These are phyloP conservation scores for Trichoderma sp. DNA, from an alignment of 2,329 filamentous ascomycete genomes.

Conservation along the genomic window DNA sequence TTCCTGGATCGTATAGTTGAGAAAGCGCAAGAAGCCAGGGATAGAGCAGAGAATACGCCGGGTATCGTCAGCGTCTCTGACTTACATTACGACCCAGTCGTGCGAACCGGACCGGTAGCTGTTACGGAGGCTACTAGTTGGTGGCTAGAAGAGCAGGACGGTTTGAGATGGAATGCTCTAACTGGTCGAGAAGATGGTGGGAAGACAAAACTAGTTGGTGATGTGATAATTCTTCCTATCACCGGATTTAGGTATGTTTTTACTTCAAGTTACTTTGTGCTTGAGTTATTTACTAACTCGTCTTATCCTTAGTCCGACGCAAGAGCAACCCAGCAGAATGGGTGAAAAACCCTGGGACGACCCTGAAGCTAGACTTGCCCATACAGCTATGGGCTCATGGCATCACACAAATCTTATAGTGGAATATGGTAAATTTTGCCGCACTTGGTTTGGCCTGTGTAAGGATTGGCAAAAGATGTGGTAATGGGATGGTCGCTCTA, in stretches of 20 bases:
- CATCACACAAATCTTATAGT: constrained; percentile 23
- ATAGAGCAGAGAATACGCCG: not conserved
- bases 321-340: constrained; percentile 25
- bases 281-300: not conserved
- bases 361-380: constrained; percentile 25
- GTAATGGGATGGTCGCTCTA: not conserved
- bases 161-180: constrained; percentile 28
- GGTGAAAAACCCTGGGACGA: constrained; percentile 24
- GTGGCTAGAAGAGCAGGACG: constrained; percentile 25
- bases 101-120: constrained; percentile 27
- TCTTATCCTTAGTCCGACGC: constrained; percentile 20
- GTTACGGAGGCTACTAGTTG: constrained; percentile 25
- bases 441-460: constrained; percentile 26
- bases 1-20: constrained; percentile 24
- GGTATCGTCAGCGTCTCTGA: not conserved
- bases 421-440: constrained; percentile 29
- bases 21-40: constrained; percentile 8
- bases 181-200: constrained; percentile 26
- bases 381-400: constrained; percentile 28
- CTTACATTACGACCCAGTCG: constrained; percentile 23
- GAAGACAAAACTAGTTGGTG: constrained; percentile 25
- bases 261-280: not conserved
- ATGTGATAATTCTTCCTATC: constrained; percentile 27
- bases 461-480: constrained; percentile 26
- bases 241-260: constrained; percentile 27